These are phyloP conservation scores for Hypoxylon subgilvum DNA, from an alignment of 495 filamentous ascomycete genomes.

Conservation along the genomic window DNA sequence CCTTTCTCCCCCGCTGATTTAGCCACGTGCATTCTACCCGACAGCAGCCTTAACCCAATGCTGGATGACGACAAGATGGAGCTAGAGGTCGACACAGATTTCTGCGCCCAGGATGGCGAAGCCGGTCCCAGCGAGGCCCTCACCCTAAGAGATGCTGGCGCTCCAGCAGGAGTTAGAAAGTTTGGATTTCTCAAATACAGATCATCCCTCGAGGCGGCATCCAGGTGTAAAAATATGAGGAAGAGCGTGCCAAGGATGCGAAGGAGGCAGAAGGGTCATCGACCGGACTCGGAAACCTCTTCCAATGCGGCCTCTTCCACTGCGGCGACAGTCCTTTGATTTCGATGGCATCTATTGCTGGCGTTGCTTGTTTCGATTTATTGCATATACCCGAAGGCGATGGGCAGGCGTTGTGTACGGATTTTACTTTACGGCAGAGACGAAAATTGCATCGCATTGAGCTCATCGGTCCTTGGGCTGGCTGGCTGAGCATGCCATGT, in stretches of 20 bases:
- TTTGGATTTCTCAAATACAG: constrained; percentile 46
- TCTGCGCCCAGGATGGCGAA: constrained; percentile 28
- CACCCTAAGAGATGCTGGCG: constrained; percentile 34
- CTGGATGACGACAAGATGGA: constrained; percentile 15
- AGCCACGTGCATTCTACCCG: too few relatives aligned
- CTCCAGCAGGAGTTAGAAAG: constrained; percentile 45
- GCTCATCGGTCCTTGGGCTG: neutral
- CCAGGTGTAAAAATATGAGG: constrained; percentile 51
- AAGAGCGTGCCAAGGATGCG: constrained; percentile 52
- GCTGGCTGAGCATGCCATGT: constrained; percentile 6
- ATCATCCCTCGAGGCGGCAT: constrained; percentile 49
- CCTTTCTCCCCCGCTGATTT: constrained; percentile 4
- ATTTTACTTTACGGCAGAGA: neutral
- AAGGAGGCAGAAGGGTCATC: constrained; percentile 39
- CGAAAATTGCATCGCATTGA: constrained; percentile 20
- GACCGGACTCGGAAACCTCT: constrained; percentile 24
- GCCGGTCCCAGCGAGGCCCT: constrained; percentile 23
- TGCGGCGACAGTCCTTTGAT: constrained; percentile 20
- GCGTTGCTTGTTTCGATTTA: constrained; percentile 8
- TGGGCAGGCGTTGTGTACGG: constrained; percentile 19
- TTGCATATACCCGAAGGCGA: constrained; percentile 27
- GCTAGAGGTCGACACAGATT: constrained; percentile 42
- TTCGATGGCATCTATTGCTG: neutral
- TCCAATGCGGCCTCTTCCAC: constrained; percentile 24
- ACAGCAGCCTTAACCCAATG: constrained; percentile 26